Conservation (phyloP, 441 rosid genomes). For the Biscutella auriculata region DNA sequence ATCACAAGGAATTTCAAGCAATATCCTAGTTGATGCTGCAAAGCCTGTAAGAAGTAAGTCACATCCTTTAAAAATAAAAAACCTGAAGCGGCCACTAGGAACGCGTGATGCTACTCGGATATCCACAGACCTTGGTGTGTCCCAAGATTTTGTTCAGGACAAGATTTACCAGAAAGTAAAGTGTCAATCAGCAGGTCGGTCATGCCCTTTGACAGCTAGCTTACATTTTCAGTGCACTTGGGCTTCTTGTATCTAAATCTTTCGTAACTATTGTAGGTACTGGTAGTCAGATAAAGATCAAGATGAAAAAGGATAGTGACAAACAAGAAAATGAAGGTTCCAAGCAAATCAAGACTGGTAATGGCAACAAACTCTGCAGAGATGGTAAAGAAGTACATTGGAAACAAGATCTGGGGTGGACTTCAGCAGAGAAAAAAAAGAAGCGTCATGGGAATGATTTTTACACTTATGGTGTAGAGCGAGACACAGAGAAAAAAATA, state of each 20-base stretch:
- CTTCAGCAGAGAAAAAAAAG: slow-evolving; percentile 8
- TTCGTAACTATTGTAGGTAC: slow-evolving; percentile 26
- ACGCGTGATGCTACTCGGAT: slow-evolving; percentile 7
- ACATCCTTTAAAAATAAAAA: slow-evolving; percentile 30
- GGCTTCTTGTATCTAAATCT: background rate
- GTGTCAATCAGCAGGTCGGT: slow-evolving; percentile 11
- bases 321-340: slow-evolving; percentile 21
- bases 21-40: slow-evolving; percentile 21
- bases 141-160: background rate
- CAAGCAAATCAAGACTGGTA: slow-evolving; percentile 33
- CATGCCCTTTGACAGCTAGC: background rate
- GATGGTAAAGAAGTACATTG: slow-evolving; percentile 10
- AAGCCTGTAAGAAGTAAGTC: slow-evolving; percentile 23
- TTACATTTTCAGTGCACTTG: background rate
- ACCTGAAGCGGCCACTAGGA: slow-evolving; percentile 14
- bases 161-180: slow-evolving; percentile 11
- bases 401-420: slow-evolving; percentile 8
- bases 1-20: slow-evolving; percentile 19
- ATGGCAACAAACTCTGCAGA: slow-evolving; percentile 10
- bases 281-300: slow-evolving; percentile 25
- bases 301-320: slow-evolving; percentile 36
- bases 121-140: slow-evolving; percentile 20
- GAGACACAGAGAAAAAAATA: slow-evolving; percentile 27
- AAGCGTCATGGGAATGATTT: background rate
- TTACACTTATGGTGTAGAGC: slow-evolving; percentile 5